Conservation (phyloP, 208 protist species). For the Crithidia thermophila region DNA sequence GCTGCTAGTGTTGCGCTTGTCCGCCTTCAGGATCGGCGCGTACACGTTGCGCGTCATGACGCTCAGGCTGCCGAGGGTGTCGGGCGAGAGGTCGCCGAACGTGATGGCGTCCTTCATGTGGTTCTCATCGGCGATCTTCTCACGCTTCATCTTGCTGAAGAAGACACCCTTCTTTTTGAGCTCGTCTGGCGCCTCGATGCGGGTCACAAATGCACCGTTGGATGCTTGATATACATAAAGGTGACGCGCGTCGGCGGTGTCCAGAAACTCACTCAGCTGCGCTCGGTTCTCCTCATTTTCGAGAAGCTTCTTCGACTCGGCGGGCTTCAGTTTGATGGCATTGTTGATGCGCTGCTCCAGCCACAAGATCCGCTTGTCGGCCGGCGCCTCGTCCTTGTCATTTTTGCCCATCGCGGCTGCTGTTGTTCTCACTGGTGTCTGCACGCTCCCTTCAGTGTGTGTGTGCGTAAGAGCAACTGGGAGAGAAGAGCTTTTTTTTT, state of each 20-base stretch:
- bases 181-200: conserved; percentile 89
- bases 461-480: no score
- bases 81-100: conserved; percentile 84
- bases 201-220: conserved; percentile 71
- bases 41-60: conserved; percentile 87
- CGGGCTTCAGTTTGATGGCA: conserved; percentile 87
- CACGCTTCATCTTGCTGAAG: conserved; percentile 91
- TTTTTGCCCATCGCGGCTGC: conserved; percentile 68
- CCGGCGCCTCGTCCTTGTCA: conserved; percentile 91
- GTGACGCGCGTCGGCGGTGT: conserved; percentile 89
- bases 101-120: conserved; percentile 84
- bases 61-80: conserved; percentile 77
- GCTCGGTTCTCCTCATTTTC: conserved; percentile 92
- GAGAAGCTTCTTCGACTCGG: conserved; percentile 91
- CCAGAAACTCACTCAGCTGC: conserved; percentile 92
- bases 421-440: no score
- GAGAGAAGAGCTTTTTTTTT: no score
- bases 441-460: no score
- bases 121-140: conserved; percentile 90
- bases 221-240: conserved; percentile 91
- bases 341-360: conserved; percentile 89
- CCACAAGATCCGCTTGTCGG: conserved; percentile 93
- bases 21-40: conserved; percentile 82
- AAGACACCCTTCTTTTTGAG: conserved; percentile 93
- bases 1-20: conserved; percentile 84